Evolutionary conservation across 106 monocot species (phyloP), one percentile per base, ranked within the genome.

Genomic region (Dendrobium huoshanense): DNA sequence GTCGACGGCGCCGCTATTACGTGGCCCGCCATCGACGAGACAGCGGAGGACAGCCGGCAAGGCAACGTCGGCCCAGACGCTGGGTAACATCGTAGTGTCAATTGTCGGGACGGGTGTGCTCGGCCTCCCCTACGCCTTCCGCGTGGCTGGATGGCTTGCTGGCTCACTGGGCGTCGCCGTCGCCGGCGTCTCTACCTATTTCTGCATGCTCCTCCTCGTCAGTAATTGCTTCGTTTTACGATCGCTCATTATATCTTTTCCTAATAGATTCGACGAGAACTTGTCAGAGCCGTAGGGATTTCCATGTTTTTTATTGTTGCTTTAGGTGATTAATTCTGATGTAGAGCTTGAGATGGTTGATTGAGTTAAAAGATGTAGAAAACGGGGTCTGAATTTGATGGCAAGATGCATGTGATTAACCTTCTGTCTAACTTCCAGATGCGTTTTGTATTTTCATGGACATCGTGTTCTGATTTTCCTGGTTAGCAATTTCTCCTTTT

Each of bases 161-260:
- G 89, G 89, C 16, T 82, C 90, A 18, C 59, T 92, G 16, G 92
- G 88, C 51, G 88, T 92, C 65, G 82, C 86, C 13, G 20, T 75
- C 51, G 82, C 92, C 59, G 88, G 86, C 5, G n/a, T 81, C 67
- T 77, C 81, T 79, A 92, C 83, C 44, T 85, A 77, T 80, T 90
- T 90, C 75, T 90, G 88, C 88, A 92, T 92, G 92, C 88, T 92
- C 11, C 92, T 92, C 45, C 88, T 92, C 42, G 92, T 92, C 37
- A 75, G 87, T 83, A 41, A 40, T 17, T 70, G 33, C 0, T 70
- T 37, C 2, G 2, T 70, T 33, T 7, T 22, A 37, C 37, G 13
- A 33, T 15, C 70, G 13, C 15, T 70, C 10, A 37, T 33, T 70
- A 9, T 67, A 33, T 70, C 4, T 70, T 33, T 70, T 70, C 37